Evolutionary conservation across 768 basidiomycete species (phyloP).

Genomic region (Cyclocybe cylindracea): DNA sequence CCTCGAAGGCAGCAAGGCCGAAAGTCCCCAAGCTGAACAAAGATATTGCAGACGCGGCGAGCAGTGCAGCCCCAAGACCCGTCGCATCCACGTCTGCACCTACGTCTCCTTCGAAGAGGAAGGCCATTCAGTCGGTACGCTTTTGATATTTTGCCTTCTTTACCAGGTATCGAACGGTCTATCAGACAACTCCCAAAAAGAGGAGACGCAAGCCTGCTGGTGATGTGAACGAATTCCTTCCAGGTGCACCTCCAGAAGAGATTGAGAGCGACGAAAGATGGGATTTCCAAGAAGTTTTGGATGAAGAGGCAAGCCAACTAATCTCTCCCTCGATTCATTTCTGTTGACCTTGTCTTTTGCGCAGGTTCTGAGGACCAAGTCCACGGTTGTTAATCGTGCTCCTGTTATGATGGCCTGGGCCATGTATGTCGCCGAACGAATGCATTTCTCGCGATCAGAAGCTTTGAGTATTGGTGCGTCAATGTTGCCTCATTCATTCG

Average conservation of each 20-base stretch:
- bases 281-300: constrained; percentile 71
- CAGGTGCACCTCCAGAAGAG: constrained; percentile 51
- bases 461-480: constrained; percentile 82
- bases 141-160: background rate
- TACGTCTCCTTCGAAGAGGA: background rate
- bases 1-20: constrained; percentile 22
- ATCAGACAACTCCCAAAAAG: constrained; percentile 46
- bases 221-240: constrained; percentile 60
- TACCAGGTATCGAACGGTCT: constrained; percentile 2
- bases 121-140: too few species aligned
- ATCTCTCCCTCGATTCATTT: background rate
- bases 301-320: constrained; percentile 55
- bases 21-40: constrained; percentile 1
- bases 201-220: constrained; percentile 54
- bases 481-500: background rate
- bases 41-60: background rate
- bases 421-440: constrained; percentile 77
- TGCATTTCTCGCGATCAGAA: constrained; percentile 88
- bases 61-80: background rate
- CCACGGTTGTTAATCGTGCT: constrained; percentile 81
- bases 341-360: constrained; percentile 1
- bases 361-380: constrained; percentile 62
- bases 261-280: constrained; percentile 52
- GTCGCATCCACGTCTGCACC: constrained; percentile 20
- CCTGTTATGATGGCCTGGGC: constrained; percentile 97